Base-by-base conservation (phyloP, 2,329 filamentous ascomycete species). In the Xylaria sp. region DNA sequence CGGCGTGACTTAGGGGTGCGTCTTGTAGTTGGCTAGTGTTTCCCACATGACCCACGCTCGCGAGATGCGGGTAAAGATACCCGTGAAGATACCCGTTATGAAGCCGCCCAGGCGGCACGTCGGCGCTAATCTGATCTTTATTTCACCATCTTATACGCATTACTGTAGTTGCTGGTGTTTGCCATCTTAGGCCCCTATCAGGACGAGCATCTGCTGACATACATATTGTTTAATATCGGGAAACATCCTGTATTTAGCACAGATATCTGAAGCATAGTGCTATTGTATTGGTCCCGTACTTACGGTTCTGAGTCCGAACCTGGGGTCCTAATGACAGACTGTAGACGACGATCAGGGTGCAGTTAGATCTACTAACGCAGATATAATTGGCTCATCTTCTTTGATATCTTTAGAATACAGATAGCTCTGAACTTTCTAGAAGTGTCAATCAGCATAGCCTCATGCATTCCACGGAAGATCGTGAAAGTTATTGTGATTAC, bases 401-500 rank as follows among this genome's bases (percentile, higher is more conserved):
- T 48, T 25, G 32, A 60, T 23, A 18, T 50, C 28, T 12, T 48
- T 32, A 48, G 39, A 48, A 3, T 60, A 12, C 3, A 39, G 39
- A 23, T 25, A n/a, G 10, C 34, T 44, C 5, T 50, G 3, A n/a
- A 28, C 13, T 44, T 37, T 61, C 41, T 32, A 18, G 56, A 41
- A 57, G 2, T 25, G 23, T 20, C 15, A 57, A 65, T 68, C 60
- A 20, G 55, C 56, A 50, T 68, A 70, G 65, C 68, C 65, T 59
- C 58, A 67, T 41, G 18, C 32, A 20, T 39, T 23, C 44, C 12
- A 39, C 39, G 23, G 56, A 37, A 3, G 20, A 25, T 10, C 51
- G 20, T 25, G 1, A 18, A 60, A 37, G 60, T 12, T 18, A 39
- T 20, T 23, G 13, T 12, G 7, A 9, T 34, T 54, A 10, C 25